phyloP scores from a whole-genome alignment of 148 eudicot genomes.

The Fagopyrum esculentum region DNA sequence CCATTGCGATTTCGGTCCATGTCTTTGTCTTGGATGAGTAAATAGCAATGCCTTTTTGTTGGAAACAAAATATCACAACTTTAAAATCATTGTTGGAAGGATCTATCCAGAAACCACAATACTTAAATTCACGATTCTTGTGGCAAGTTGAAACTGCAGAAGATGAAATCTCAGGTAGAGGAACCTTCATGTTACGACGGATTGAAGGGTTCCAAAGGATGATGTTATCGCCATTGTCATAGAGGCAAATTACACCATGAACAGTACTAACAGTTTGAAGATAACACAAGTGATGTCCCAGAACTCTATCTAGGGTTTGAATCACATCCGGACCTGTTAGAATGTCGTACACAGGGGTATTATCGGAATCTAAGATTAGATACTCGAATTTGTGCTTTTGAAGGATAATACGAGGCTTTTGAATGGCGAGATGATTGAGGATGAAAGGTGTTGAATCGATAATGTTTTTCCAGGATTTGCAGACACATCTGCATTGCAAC shows the following conservation, averaged over 20 bases:
- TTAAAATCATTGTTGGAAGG: neutral
- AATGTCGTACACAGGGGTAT: neutral
- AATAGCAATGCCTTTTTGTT: neutral
- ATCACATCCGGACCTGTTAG: neutral
- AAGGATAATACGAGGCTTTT: neutral
- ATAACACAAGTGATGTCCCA: neutral
- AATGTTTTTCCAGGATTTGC: neutral
- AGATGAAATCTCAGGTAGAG: neutral
- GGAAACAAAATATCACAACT: neutral
- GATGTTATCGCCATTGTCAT: neutral
- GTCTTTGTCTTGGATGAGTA: neutral
- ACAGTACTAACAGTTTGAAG: neutral
- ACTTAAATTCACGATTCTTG: neutral
- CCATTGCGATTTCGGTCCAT: neutral
- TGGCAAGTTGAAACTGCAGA: neutral
- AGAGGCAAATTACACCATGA: neutral
- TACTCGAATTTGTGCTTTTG: neutral
- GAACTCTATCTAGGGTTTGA: neutral
- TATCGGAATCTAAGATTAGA: neutral
- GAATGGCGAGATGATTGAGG: neutral
- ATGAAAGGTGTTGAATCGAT: neutral
- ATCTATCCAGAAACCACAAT: neutral
- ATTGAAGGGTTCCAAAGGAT: conserved; percentile 7
- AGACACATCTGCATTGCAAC: neutral
- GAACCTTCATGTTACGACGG: neutral